These are phyloP conservation scores for Ophiocordyceps sinensis DNA, from an alignment of 2,329 filamentous ascomycete species.

Conservation along the genomic window DNA sequence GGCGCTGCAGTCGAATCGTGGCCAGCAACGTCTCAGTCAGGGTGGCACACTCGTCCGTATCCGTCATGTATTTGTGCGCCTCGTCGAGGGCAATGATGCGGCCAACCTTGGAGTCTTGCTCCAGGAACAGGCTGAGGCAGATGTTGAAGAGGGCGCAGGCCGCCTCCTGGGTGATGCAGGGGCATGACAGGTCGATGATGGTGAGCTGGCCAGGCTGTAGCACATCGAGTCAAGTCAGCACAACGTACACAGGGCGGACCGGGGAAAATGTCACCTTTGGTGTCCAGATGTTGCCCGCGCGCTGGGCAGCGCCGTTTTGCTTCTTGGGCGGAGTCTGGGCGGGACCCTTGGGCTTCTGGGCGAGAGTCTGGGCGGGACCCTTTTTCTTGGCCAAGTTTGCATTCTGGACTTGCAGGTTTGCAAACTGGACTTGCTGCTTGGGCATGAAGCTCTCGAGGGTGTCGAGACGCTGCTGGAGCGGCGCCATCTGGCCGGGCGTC, in stretches of 20 bases:
- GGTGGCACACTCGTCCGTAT: constrained; percentile 33
- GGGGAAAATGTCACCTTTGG: constrained; percentile 5
- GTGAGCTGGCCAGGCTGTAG: constrained; percentile 18
- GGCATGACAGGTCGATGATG: constrained; percentile 55
- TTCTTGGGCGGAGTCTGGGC: too few species aligned
- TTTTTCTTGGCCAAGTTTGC: background rate
- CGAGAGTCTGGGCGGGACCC: too few species aligned
- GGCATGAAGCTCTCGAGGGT: constrained; percentile 44
- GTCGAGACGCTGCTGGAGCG: constrained; percentile 27
- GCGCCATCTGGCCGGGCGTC: constrained; percentile 30
- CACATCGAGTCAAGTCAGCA: background rate
- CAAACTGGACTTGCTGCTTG: constrained; percentile 5
- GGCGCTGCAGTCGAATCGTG: constrained; percentile 56
- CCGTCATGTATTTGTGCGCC: constrained; percentile 62
- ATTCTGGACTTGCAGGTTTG: constrained; percentile 3
- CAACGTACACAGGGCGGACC: background rate
- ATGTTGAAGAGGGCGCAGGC: constrained; percentile 64
- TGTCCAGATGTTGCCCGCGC: constrained; percentile 6
- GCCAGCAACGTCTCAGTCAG: constrained; percentile 49
- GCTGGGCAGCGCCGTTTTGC: background rate
- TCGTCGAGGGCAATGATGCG: constrained; percentile 59
- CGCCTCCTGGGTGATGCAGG: constrained; percentile 50
- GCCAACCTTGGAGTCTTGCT: constrained; percentile 29
- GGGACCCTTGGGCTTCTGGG: background rate
- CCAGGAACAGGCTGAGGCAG: constrained; percentile 50